Evolutionary conservation across 148 eudicot genomes (phyloP).

Genomic region (Diospyros lotus): DNA sequence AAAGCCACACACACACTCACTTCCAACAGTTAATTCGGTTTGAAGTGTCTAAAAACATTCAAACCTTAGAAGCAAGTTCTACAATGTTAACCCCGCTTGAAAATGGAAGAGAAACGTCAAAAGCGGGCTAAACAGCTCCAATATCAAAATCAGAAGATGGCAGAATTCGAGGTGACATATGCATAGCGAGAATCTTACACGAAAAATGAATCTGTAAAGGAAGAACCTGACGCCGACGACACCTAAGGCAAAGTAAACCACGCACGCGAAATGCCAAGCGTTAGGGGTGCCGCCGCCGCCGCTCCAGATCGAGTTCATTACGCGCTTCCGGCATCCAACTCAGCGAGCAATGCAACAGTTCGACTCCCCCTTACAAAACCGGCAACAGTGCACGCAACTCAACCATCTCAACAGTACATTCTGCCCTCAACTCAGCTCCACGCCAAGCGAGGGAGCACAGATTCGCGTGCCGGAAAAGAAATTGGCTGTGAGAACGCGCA

Average conservation of each 20-base stretch:
- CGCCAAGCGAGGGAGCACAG: no score
- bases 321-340: slow-evolving; percentile 10
- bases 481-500: no score
- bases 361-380: neutral
- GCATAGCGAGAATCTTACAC: slow-evolving; percentile 67
- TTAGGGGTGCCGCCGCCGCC: slow-evolving; percentile 33
- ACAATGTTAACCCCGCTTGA: no score
- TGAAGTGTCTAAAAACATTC: no score
- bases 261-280: slow-evolving; percentile 47
- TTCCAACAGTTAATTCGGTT: no score
- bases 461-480: no score
- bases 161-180: no score
- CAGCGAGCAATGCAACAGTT: slow-evolving; percentile 1
- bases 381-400: neutral
- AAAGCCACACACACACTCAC: no score
- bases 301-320: slow-evolving; percentile 57
- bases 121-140: no score
- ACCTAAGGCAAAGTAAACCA: slow-evolving; percentile 49
- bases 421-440: neutral
- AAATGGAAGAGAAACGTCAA: no score
- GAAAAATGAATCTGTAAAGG: slow-evolving; percentile 68
- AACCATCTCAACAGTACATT: neutral
- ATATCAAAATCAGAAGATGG: no score
- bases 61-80: no score
- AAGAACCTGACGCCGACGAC: slow-evolving; percentile 63